Evolutionary conservation across 73 alveolate genomes (phyloP), one percentile per base, ranked within the genome.

Genomic region (Paramecium sonneborni): DNA sequence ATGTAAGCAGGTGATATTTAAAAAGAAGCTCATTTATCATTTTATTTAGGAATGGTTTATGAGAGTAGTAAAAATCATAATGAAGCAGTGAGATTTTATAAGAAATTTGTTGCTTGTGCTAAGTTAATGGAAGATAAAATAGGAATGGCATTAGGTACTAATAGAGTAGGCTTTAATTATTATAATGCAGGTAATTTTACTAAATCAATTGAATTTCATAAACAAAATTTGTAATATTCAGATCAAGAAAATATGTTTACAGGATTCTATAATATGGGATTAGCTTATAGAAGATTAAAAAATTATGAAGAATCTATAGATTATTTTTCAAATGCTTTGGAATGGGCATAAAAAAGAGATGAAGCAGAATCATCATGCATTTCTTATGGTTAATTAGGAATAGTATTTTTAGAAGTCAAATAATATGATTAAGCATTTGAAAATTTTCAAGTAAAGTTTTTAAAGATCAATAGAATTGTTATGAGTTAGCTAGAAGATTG

Each of bases 11-110:
- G 99, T 10, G 99, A 98, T 94, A 96, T 97, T 38, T 92, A 97
- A 58, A 98, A 96, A 93, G 99, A 98, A 93, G 99, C 99, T 12
- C 99, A 98, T 95, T 96, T 97, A 98, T 98, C 99, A 46, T 98
- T 96, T 93, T 95, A 95, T 85, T 95, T 98, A 57, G 99, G 99
- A 58, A 97, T 94, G 92, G 94, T 97, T 86, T 96, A 98, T 95
- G 99, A 98, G 95, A 97, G 97, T 84, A 95, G 96, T 86, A 95
- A 95, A 87, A 92, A 98, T 74, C 96, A 94, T 76, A 96, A 92
- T 57, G 96, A 87, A 68, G 95, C 99, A 35, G 95, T 97, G 62
- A 97, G 95, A 76, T 98, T 98, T 93, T 98, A 97, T 92, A 98
- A 98, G 87, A 94, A 98, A 90, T 98, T 97, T 93, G 97, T 98